These are phyloP conservation scores for Trypanosoma vivax DNA, from an alignment of 208 protist species.

Conservation along the genomic window DNA sequence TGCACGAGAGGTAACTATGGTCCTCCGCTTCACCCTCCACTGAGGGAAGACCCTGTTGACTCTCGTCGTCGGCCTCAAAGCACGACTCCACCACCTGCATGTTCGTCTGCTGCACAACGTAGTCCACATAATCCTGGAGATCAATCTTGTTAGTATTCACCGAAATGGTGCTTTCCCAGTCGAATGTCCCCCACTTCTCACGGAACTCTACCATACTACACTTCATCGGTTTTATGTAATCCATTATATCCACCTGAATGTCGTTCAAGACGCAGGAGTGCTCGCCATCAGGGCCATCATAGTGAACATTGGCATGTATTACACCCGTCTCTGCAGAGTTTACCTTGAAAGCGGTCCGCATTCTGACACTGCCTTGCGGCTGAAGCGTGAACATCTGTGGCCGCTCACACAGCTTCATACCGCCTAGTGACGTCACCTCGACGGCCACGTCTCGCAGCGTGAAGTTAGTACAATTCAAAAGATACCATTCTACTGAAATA, in stretches of 20 bases:
- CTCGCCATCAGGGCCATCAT: constrained; percentile 87
- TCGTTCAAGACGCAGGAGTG: constrained; percentile 93
- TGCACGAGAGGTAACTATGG: constrained; percentile 94
- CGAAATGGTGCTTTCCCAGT: constrained; percentile 98
- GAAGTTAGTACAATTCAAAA: constrained; percentile 93
- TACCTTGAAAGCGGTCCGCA: constrained; percentile 96
- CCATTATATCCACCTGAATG: constrained; percentile 98
- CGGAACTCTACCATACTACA: constrained; percentile 92
- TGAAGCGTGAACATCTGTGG: constrained; percentile 91
- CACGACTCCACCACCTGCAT: constrained; percentile 66
- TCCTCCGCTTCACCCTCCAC: constrained; percentile 54
- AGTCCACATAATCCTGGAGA: constrained; percentile 87
- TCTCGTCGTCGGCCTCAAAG: constrained; percentile 12
- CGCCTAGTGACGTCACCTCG: constrained; percentile 94
- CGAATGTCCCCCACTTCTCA: constrained; percentile 97
- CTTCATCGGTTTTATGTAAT: constrained; percentile 94
- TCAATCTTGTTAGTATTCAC: constrained; percentile 81
- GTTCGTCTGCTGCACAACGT: constrained; percentile 92
- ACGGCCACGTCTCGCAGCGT: constrained; percentile 94
- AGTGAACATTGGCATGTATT: constrained; percentile 96
- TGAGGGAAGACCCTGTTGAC: constrained; percentile 39
- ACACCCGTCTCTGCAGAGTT: constrained; percentile 96
- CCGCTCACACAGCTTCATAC: constrained; percentile 97
- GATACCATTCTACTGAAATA: constrained; percentile 92
- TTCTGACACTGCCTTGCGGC: constrained; percentile 71